Base-by-base conservation (phyloP, 2,329 filamentous ascomycete genomes). In the Colletotrichum theobromicola region DNA sequence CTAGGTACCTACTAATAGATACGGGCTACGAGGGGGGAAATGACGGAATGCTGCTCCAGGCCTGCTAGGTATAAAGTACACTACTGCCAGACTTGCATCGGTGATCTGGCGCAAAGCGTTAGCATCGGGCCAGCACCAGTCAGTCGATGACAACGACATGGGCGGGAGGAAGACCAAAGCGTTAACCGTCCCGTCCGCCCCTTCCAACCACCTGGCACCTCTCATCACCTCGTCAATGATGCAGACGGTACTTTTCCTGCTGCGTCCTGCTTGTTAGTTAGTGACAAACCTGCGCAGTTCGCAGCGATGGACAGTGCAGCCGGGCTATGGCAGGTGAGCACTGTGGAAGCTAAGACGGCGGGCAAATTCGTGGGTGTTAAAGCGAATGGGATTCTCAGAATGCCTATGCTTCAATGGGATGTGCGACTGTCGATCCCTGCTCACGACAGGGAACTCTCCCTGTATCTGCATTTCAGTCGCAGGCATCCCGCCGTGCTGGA, bases 321-420 rank as follows among this genome's bases (percentile, higher is more conserved):
- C 42, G n/a, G n/a, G 10, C 42, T 46, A 18, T 42, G 5, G 12
- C 12, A 18, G 4, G 10, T 46, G 42, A 12, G 21, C n/a, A 46
- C 18, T 21, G 42, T 12, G 42, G 10, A 21, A n/a, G 42, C 18
- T 21, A 12, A 46, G 28, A n/a, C 28, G 58, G 21, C 21, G 24
- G 12, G n/a, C 28, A 34, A 72, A 58, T 63, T 69, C 58, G 65
- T 61, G 69, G 15, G 42, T 28, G 42, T 18, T 30, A 32, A 46
- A 42, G 26, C 12, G 34, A 26, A 72, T 72, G 70, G 70, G 70
- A 69, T 72, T 72, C 32, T 46, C 26, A 63, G 15, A 72, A 72
- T 58, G 57, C 57, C 42, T 30, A 72, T 69, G 42, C 65, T 57
- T 12, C n/a, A 63, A 63, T 18, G 21, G 70, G 57, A 9, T 18